Conservation (phyloP, 805 yeast genomes). For the Kazachstania psychrophila region DNA sequence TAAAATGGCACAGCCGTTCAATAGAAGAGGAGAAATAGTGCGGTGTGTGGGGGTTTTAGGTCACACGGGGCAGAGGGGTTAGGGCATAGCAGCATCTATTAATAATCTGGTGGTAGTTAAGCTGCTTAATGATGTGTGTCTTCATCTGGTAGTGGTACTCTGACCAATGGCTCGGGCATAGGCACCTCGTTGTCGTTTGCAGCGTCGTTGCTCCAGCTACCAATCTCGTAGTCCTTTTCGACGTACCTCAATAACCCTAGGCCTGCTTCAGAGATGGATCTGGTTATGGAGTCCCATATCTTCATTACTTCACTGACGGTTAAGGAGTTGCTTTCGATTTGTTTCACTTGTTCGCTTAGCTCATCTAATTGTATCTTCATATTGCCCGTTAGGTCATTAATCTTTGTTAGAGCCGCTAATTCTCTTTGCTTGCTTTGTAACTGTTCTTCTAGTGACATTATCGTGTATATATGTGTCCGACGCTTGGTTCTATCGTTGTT, state of each 20-base stretch:
- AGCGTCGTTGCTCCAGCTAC: conserved; percentile 22
- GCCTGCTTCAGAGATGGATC: conserved; percentile 28
- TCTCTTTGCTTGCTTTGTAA: conserved; percentile 18
- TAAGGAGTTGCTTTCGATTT: conserved; percentile 21
- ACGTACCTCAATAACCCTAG: conserved; percentile 25
- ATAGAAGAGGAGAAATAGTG: too few relatives aligned
- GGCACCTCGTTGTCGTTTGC: conserved; percentile 34
- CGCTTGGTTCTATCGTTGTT: too few relatives aligned
- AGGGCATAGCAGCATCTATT: too few relatives aligned
- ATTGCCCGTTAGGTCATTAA: conserved; percentile 20
- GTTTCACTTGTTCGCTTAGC: conserved; percentile 18
- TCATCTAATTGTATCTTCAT: conserved; percentile 23
- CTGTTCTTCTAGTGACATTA: conserved; percentile 14
- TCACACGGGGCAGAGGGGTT: too few relatives aligned
- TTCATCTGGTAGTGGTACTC: conserved; percentile 30
- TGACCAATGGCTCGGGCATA: conserved; percentile 56
- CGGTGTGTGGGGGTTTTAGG: too few relatives aligned
- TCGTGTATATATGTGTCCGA: too few relatives aligned
- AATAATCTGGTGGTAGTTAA: too few relatives aligned
- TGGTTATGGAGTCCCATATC: conserved; percentile 27
- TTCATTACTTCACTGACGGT: conserved; percentile 21
- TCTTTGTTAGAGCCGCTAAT: conserved; percentile 20
- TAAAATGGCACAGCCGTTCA: too few relatives aligned
- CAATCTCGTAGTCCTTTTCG: conserved; percentile 27
- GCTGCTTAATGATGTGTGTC: neutral